phyloP scores from a whole-genome alignment of 2,329 filamentous ascomycete genomes.

The Microdochium nivale region DNA sequence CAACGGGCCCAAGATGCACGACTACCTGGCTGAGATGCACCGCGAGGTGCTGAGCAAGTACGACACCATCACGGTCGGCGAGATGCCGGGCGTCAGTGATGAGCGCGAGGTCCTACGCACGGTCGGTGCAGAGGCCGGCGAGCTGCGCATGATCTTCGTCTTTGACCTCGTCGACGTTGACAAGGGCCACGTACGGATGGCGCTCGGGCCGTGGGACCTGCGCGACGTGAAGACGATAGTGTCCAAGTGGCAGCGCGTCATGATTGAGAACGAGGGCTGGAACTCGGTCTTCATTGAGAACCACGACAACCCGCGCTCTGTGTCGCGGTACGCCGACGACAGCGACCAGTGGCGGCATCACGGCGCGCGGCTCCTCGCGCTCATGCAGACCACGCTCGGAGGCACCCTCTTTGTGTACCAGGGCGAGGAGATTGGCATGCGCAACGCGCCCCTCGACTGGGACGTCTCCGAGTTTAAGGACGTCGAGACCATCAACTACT shows the following conservation, averaged over 20 bases:
- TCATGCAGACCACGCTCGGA: slow-evolving; percentile 40
- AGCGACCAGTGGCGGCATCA: slow-evolving; percentile 34
- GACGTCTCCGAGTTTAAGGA: slow-evolving; percentile 54
- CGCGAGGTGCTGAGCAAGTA: slow-evolving; percentile 47
- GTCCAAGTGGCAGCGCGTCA: slow-evolving; percentile 30
- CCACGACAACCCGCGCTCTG: slow-evolving; percentile 53
- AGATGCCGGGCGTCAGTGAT: slow-evolving; percentile 56
- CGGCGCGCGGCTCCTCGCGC: slow-evolving; percentile 50
- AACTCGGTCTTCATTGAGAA: slow-evolving; percentile 58
- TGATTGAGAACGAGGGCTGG: slow-evolving; percentile 47
- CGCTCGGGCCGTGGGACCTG: slow-evolving; percentile 37
- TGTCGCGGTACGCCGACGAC: slow-evolving; percentile 45
- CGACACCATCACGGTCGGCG: slow-evolving; percentile 62
- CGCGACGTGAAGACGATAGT: slow-evolving; percentile 28
- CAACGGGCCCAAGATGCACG: slow-evolving; percentile 61
- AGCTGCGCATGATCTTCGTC: slow-evolving; percentile 64
- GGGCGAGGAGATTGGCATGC: slow-evolving; percentile 57
- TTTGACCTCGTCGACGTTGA: slow-evolving; percentile 57
- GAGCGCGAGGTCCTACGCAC: slow-evolving; percentile 48
- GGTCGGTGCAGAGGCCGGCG: slow-evolving; percentile 46
- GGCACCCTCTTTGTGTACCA: slow-evolving; percentile 61
- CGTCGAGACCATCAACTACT: slow-evolving; percentile 39
- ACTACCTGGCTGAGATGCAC: slow-evolving; percentile 60
- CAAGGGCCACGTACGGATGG: slow-evolving; percentile 31
- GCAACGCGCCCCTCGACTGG: slow-evolving; percentile 50